phyloP scores from a whole-genome alignment of 805 yeast genomes.

The Nadsonia fulvescens region DNA sequence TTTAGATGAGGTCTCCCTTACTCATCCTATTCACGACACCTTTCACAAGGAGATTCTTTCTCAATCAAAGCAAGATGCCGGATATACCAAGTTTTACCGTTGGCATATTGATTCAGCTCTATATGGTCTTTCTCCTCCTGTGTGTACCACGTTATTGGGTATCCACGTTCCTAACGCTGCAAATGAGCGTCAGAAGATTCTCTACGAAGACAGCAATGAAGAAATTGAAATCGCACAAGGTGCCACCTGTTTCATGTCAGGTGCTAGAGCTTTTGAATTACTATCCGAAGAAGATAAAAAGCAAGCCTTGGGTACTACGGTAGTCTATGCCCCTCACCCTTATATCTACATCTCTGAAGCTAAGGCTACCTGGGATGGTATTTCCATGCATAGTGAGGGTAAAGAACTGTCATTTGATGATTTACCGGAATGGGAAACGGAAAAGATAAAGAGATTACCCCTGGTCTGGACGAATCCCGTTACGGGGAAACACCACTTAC shows the following conservation, averaged over 20 bases:
- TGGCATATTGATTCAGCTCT: constrained; percentile 92
- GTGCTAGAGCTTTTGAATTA: constrained; percentile 56
- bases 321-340: constrained; percentile 85
- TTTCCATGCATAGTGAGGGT: constrained; percentile 69
- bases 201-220: constrained; percentile 51
- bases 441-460: constrained; percentile 61
- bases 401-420: constrained; percentile 49
- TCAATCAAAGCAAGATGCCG: constrained; percentile 39
- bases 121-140: constrained; percentile 72
- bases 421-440: constrained; percentile 69
- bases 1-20: constrained; percentile 35
- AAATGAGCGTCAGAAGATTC: constrained; percentile 31
- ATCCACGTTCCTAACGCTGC: constrained; percentile 56
- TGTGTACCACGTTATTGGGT: constrained; percentile 70
- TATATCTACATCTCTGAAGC: constrained; percentile 71
- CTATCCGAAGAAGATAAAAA: constrained; percentile 55
- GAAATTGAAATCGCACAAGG: constrained; percentile 56
- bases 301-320: constrained; percentile 58
- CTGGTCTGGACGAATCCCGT: constrained; percentile 87
- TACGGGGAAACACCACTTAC: constrained; percentile 66
- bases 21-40: constrained; percentile 70
- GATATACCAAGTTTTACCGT: constrained; percentile 68
- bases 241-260: constrained; percentile 78
- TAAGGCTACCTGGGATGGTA: constrained; percentile 68
- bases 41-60: constrained; percentile 57